phyloP scores from a whole-genome alignment of 345 rosid genomes.

The Citrus unshiu region DNA sequence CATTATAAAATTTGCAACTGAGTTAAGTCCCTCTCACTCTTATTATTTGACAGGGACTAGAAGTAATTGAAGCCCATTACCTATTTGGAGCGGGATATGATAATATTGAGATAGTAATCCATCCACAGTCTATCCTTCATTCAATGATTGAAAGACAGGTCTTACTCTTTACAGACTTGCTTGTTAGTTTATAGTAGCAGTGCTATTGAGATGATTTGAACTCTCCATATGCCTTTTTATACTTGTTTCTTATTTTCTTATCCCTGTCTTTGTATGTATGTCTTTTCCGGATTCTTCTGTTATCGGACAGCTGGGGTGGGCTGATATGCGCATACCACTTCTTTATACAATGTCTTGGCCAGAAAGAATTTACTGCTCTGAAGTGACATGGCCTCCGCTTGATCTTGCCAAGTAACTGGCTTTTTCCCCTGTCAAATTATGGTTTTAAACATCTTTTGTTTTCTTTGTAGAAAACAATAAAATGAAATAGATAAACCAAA shows the following conservation, averaged over 20 bases:
- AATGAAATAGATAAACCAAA: too few species aligned
- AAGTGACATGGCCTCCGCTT: slow-evolving; percentile 92
- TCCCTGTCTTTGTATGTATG: background rate
- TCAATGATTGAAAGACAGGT: slow-evolving; percentile 99
- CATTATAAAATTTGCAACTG: background rate
- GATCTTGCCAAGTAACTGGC: slow-evolving; percentile 85
- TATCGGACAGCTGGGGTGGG: slow-evolving; percentile 94
- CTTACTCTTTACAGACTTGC: background rate
- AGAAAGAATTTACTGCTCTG: slow-evolving; percentile 88
- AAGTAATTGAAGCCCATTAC: slow-evolving; percentile 98
- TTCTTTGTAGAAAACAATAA: background rate
- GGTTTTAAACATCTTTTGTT: background rate
- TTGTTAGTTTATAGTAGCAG: background rate
- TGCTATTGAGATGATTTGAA: background rate
- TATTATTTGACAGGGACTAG: slow-evolving; percentile 62
- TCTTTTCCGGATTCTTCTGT: slow-evolving; percentile 84
- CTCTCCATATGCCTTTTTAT: background rate
- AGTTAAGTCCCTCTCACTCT: background rate
- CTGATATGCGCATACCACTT: slow-evolving; percentile 93
- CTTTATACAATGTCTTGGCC: slow-evolving; percentile 99
- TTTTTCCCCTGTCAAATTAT: slow-evolving; percentile 4
- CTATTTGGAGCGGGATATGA: slow-evolving; percentile 91
- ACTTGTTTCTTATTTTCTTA: background rate
- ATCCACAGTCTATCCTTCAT: slow-evolving; percentile 89
- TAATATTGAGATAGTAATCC: slow-evolving; percentile 83